Evolutionary conservation across 2,329 filamentous ascomycete species (phyloP), one percentile per base, ranked within the genome.

Genomic region (Exophiala xenobiotica): DNA sequence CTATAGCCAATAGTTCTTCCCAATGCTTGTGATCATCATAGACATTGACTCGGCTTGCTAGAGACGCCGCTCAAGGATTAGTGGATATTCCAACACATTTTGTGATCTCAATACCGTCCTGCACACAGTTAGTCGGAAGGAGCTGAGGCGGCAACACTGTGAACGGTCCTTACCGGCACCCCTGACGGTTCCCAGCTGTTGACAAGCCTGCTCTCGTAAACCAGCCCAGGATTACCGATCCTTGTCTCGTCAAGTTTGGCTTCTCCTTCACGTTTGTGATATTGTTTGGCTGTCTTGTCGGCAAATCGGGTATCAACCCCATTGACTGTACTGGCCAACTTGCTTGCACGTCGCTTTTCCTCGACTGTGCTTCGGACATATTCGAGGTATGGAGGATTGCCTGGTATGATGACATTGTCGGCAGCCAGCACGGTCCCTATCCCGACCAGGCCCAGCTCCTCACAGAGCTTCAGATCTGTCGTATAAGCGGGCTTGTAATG

Each of bases 401-500:
- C 74, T 3, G 61, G 61, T 7, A 46, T 58, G 48, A 68, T 62
- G 18, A 66, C 64, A 48, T 72, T 70, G 47, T 71, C 68, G 6
- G 68, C 69, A 6, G 68, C 59, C 2, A 69, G 53, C 6, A 64
- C 45, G 1, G 65, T 63, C 0, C 87, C 87, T 0, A 78, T 74
- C 0, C 72, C 74, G 2, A 93, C 74, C 27, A 92, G 66, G 0
- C 77, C 78, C 4, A 91, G 71, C 31, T 86, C 77, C 70, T 93
- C 88, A 64, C 85, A 88, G 0, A 90, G 76, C 70, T 90, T 90
- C 54, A 92, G 68, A 61, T 93, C 89, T 0, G 80, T 77, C 1
- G 79, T 81, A 65, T 92, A 93, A 0, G 83, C 80, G 0, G 86
- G 85, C 68, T 92, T 91, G 69, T 86, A 85, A 67, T 93, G 88